phyloP scores from a whole-genome alignment of 768 basidiomycete species.

The Mycena latifolia region DNA sequence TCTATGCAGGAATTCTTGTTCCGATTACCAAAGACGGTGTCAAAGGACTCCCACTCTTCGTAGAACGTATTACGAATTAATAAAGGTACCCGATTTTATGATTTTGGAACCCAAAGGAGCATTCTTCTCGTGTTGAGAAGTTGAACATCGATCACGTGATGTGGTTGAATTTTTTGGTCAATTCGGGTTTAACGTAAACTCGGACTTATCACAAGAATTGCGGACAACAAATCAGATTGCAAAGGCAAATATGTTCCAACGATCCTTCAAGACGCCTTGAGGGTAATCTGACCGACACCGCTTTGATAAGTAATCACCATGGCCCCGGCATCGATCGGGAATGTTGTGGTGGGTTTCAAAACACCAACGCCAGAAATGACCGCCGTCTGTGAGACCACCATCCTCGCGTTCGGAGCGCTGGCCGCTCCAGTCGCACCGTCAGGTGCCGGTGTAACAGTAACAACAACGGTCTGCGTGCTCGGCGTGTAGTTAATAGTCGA shows the following conservation, averaged over 20 bases:
- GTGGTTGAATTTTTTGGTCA: slow-evolving; percentile 8
- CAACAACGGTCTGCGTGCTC: slow-evolving; percentile 48
- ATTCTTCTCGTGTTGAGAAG: too few species aligned
- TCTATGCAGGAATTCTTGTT: slow-evolving; percentile 23
- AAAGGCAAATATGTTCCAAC: too few species aligned
- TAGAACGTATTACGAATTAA: slow-evolving; percentile 21
- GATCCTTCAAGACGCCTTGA: slow-evolving; percentile 31
- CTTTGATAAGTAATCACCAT: slow-evolving; percentile 57
- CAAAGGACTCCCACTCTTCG: slow-evolving; percentile 27
- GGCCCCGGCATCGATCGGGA: slow-evolving; percentile 59
- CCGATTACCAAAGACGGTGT: slow-evolving; percentile 21
- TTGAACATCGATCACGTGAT: slow-evolving; percentile 24
- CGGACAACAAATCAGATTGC: too few species aligned
- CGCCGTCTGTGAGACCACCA: slow-evolving; percentile 60
- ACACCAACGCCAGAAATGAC: slow-evolving; percentile 50
- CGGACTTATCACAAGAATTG: too few species aligned
- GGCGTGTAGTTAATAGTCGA: slow-evolving; percentile 56
- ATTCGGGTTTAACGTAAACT: too few species aligned
- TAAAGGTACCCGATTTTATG: too few species aligned
- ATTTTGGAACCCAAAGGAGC: too few species aligned
- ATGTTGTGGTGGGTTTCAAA: slow-evolving; percentile 53
- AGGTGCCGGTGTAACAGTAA: slow-evolving; percentile 56
- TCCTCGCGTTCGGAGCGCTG: slow-evolving; percentile 57
- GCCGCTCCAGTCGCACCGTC: slow-evolving; percentile 56
- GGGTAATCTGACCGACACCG: slow-evolving; percentile 53